Evolutionary conservation across 495 filamentous ascomycete species (phyloP), one percentile per base, ranked within the genome.

Genomic region (Xylaria scruposa): DNA sequence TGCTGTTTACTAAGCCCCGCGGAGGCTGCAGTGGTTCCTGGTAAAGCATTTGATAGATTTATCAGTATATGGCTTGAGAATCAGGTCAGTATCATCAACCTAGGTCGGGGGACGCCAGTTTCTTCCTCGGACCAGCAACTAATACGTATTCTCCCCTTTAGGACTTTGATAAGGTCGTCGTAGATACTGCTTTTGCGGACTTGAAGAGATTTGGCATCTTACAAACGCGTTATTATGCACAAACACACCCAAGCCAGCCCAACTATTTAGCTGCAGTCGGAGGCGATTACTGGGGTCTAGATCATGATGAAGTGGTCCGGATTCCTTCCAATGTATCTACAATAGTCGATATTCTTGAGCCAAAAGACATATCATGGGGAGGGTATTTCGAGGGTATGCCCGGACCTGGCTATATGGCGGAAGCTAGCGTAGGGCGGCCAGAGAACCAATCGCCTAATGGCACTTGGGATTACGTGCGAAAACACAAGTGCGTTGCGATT

Each of bases 21-120:
- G 15, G 36, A 40, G 31, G 72, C 72, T 46, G 59, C 36, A 31
- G 36, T 83, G 61, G 83, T 88, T 19, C 83, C 81, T 0, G 91
- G 91, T 49, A 83, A 84, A 73, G 88, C 82, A 19, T 93, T 92
- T 77, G 85, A 93, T 79, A 83, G 89, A 12, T 88, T 93, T 70
- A 86, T 89, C 69, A 88, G 89, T 21, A 89, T 93, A 67, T 93
- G 91, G 91, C 84, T 93, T 9, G 91, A 93, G 79, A 93, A 92
- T 73, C 79, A 85, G 80, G 83, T 82, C n/a, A 67, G 78, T 74
- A 60, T 61, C 17, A 47, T 9, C 26, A 19, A 24, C 5, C 49
- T 15, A 19, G 47, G 42, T 21, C 46, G 9, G 44, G 0, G 8
- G 47, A 10, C 15, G 44, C 64, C n/a, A 19, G 4, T 47, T 38